Percentiles rank a stretch among this genome's conserved stretches.
Conservation (phyloP, 352 stramenopile species). For the Phytophthora capsici region DNA sequence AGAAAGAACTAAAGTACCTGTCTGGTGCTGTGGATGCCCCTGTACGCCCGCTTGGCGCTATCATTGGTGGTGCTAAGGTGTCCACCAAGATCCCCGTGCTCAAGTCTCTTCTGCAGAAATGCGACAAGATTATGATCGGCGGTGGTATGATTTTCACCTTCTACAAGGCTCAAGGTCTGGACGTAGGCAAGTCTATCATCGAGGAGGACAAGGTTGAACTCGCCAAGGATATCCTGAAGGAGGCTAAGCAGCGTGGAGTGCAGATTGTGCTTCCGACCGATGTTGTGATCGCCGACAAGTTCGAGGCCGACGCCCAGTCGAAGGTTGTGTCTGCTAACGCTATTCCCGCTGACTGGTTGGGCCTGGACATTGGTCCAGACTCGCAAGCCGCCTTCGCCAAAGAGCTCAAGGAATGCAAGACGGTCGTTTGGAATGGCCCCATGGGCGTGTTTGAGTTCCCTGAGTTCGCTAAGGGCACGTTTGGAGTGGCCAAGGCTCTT, state of each 20-base stretch:
- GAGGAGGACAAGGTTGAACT: slow-evolving; percentile 96
- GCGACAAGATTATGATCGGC: slow-evolving; percentile 96
- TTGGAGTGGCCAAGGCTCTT: slow-evolving; percentile 92
- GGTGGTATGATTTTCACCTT: slow-evolving; percentile 99
- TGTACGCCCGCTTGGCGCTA: slow-evolving; percentile 92
- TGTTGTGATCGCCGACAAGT: slow-evolving; percentile 94
- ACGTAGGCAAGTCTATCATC: slow-evolving; percentile 95
- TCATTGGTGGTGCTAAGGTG: slow-evolving; percentile 97
- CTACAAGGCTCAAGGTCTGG: slow-evolving; percentile 95
- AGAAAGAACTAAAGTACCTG: slow-evolving; percentile 98
- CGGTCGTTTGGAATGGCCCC: slow-evolving; percentile 93
- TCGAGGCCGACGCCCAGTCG: slow-evolving; percentile 64
- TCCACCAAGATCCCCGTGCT: slow-evolving; percentile 97
- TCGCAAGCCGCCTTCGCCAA: slow-evolving; percentile 68
- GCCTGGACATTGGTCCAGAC: slow-evolving; percentile 87
- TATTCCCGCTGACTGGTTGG: slow-evolving; percentile 97
- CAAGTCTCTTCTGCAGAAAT: slow-evolving; percentile 95
- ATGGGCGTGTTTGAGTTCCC: slow-evolving; percentile 99
- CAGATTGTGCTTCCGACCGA: slow-evolving; percentile 93
- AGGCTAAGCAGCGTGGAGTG: slow-evolving; percentile 90
- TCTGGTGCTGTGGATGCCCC: slow-evolving; percentile 88
- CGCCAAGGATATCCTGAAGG: slow-evolving; percentile 90
- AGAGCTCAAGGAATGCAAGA: slow-evolving; percentile 93
- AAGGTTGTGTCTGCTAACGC: slow-evolving; percentile 74
- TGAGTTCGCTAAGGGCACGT: slow-evolving; percentile 95